These are phyloP conservation scores for Calonectria pseudoreteaudii DNA, from an alignment of 2,329 filamentous ascomycete species.

Conservation along the genomic window DNA sequence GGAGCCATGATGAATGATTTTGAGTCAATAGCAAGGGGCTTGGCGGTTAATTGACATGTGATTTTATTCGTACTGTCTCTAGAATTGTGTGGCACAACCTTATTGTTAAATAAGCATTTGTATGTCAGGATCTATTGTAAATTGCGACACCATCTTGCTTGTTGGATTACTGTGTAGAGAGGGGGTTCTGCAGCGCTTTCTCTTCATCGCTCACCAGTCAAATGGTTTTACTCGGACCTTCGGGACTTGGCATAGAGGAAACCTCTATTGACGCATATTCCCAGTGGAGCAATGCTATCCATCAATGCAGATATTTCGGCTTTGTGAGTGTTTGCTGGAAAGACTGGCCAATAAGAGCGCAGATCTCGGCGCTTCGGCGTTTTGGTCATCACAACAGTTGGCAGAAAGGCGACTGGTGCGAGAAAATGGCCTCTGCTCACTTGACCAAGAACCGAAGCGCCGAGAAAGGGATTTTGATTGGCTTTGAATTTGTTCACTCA, in stretches of 20 bases:
- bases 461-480: not conserved
- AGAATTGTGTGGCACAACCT: accelerated
- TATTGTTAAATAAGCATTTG: not conserved
- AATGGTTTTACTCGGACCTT: not conserved
- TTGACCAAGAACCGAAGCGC: not conserved
- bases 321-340: not conserved
- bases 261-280: not conserved
- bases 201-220: not conserved
- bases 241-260: not conserved
- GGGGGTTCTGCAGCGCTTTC: not conserved
- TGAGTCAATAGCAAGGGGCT: not conserved
- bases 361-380: not conserved
- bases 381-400: not conserved
- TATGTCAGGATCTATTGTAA: not conserved
- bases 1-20: not conserved
- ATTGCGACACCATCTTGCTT: not conserved
- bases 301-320: not conserved
- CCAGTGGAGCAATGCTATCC: not conserved
- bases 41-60: not conserved
- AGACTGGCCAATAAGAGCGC: not conserved
- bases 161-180: not conserved
- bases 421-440: not conserved
- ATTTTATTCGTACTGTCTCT: not conserved
- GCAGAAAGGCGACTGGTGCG: not conserved
- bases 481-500: not conserved